Evolutionary conservation across 2,329 filamentous ascomycete species (phyloP).

Genomic region (Penicillium expansum): DNA sequence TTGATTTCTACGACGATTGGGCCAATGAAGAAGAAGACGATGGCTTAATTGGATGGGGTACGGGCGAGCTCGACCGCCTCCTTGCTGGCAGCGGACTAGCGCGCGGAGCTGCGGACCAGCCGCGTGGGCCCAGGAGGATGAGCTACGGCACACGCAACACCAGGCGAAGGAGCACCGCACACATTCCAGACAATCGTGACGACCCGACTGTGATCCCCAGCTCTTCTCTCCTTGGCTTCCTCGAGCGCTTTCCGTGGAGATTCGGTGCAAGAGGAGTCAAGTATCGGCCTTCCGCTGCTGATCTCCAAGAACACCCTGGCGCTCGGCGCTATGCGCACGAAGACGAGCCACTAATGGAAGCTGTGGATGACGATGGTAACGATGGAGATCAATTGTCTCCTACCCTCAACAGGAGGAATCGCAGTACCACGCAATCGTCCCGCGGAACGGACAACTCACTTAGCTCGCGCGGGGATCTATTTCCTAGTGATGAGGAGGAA

Average conservation of each 20-base stretch:
- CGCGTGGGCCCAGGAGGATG: slow-evolving; percentile 75
- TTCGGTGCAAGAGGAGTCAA: slow-evolving; percentile 73
- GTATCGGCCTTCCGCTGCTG: slow-evolving; percentile 88
- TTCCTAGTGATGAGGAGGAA: slow-evolving; percentile 88
- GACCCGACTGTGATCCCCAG: slow-evolving; percentile 90
- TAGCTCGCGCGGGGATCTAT: slow-evolving; percentile 83
- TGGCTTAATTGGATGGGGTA: slow-evolving; percentile 71
- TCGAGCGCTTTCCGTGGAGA: slow-evolving; percentile 80
- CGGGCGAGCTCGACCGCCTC: slow-evolving; percentile 81
- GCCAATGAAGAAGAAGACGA: slow-evolving; percentile 62
- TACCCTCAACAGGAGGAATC: slow-evolving; percentile 43
- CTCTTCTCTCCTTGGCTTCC: slow-evolving; percentile 79
- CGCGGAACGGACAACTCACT: slow-evolving; percentile 81
- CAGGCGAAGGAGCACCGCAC: slow-evolving; percentile 57
- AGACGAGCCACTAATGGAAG: slow-evolving; percentile 68
- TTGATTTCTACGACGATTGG: slow-evolving; percentile 99
- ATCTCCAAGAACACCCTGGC: slow-evolving; percentile 82
- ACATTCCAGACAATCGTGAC: slow-evolving; percentile 50
- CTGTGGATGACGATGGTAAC: slow-evolving; percentile 54
- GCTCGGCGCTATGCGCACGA: slow-evolving; percentile 52
- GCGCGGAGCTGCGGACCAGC: slow-evolving; percentile 55
- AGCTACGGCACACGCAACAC: slow-evolving; percentile 74
- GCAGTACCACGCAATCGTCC: slow-evolving; percentile 77
- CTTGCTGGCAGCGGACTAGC: slow-evolving; percentile 62
- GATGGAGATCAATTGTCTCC: slow-evolving; percentile 18